phyloP scores from a whole-genome alignment of 441 rosid species.

The Corymbia calophylla region DNA sequence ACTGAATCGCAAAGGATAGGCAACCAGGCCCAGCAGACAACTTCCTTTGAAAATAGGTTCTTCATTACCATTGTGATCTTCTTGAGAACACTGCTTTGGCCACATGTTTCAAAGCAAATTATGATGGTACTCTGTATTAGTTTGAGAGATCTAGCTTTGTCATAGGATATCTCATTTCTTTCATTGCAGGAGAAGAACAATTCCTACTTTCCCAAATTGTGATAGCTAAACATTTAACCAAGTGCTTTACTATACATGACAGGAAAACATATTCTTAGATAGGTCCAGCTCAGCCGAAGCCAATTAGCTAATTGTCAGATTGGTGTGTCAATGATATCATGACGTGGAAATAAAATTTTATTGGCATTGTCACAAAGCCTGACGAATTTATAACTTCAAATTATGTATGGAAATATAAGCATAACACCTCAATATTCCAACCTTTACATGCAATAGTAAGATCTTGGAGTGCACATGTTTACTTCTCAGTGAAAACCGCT shows the following conservation, averaged over 20 bases:
- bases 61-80: not conserved
- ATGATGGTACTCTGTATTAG: not conserved
- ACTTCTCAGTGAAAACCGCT: not conserved
- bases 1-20: constrained; percentile 59
- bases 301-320: not conserved
- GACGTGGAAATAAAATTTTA: not conserved
- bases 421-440: not conserved
- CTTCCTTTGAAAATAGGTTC: constrained; percentile 28
- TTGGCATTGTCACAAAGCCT: not conserved
- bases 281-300: not conserved
- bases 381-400: not conserved
- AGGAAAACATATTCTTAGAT: not conserved
- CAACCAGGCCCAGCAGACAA: constrained; percentile 54
- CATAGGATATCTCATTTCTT: not conserved
- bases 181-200: not conserved
- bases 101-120: not conserved
- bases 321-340: not conserved
- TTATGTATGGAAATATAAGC: not conserved
- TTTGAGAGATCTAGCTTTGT: not conserved
- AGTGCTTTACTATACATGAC: not conserved
- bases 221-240: not conserved
- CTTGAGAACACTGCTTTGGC: not conserved
- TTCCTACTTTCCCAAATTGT: not conserved
- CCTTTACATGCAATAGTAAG: not conserved
- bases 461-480: not conserved